These are phyloP conservation scores for Xylariaceae sp. DNA, from an alignment of 2,329 filamentous ascomycete species.

Conservation along the genomic window DNA sequence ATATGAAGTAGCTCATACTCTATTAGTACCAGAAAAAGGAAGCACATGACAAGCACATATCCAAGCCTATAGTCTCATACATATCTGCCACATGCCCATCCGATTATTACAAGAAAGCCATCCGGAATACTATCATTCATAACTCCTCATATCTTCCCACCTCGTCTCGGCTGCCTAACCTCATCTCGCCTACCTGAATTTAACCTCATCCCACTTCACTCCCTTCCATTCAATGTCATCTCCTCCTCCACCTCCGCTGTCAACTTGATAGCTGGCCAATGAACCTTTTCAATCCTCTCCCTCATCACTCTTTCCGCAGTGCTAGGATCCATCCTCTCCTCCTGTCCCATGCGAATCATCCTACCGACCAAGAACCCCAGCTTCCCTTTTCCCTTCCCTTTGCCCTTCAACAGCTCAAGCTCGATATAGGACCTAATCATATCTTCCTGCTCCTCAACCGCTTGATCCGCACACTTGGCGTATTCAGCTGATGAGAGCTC, in stretches of 20 bases:
- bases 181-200: too few species aligned
- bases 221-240: neutral
- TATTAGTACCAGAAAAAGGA: too few species aligned
- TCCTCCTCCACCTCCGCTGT: neutral
- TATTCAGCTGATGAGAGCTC: conserved; percentile 49
- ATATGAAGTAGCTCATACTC: too few species aligned
- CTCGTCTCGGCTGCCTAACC: too few species aligned
- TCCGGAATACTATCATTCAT: too few species aligned
- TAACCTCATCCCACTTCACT: too few species aligned
- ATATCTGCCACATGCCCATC: too few species aligned
- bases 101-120: too few species aligned
- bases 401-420: conserved; percentile 45
- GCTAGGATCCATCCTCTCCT: conserved; percentile 52
- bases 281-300: conserved; percentile 25
- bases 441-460: conserved; percentile 43
- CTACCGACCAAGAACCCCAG: conserved; percentile 58
- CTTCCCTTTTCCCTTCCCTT: too few species aligned
- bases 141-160: too few species aligned
- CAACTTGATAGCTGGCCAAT: conserved; percentile 19
- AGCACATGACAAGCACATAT: too few species aligned
- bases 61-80: too few species aligned
- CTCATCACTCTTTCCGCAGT: conserved; percentile 47
- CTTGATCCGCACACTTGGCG: conserved; percentile 40
- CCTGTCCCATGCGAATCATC: conserved; percentile 52
- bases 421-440: conserved; percentile 43